These are phyloP conservation scores for Fagopyrum esculentum DNA, from an alignment of 148 eudicot genomes.

Conservation along the genomic window DNA sequence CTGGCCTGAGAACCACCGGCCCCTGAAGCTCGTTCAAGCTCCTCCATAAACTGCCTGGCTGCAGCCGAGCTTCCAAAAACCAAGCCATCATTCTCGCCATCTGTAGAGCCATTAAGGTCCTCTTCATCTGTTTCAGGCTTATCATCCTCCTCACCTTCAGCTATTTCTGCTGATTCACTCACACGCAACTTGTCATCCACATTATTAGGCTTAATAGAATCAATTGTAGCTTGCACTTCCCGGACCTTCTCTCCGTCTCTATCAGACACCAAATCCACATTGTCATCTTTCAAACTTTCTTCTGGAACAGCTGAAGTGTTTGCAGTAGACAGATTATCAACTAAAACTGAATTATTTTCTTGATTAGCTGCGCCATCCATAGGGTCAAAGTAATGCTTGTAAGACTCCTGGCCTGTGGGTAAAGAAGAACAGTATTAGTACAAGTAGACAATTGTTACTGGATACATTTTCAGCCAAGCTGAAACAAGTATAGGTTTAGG, in stretches of 20 bases:
- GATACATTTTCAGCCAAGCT: background rate
- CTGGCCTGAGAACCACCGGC: constrained; percentile 26
- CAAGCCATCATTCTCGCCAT: constrained; percentile 55
- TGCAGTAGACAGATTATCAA: constrained; percentile 10
- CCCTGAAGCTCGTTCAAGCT: constrained; percentile 48
- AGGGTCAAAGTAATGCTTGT: background rate
- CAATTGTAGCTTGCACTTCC: constrained; percentile 16
- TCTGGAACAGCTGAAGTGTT: background rate
- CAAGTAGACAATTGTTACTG: background rate
- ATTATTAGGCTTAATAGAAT: constrained; percentile 14
- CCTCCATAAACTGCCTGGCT: constrained; percentile 64
- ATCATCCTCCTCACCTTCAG: constrained; percentile 18
- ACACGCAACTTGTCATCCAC: constrained; percentile 13
- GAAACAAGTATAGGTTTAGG: background rate
- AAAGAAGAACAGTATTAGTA: background rate
- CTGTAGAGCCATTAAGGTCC: constrained; percentile 42
- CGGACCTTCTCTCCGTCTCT: constrained; percentile 20
- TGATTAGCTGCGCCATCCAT: background rate
- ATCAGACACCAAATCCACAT: constrained; percentile 21
- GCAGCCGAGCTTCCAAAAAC: constrained; percentile 59
- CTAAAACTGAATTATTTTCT: constrained; percentile 15
- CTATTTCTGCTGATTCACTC: constrained; percentile 2
- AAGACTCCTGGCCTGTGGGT: background rate
- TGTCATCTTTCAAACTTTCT: background rate
- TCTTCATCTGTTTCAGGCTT: constrained; percentile 29